phyloP scores from a whole-genome alignment of 805 yeast genomes.

The Blastobotrys muscicola region DNA sequence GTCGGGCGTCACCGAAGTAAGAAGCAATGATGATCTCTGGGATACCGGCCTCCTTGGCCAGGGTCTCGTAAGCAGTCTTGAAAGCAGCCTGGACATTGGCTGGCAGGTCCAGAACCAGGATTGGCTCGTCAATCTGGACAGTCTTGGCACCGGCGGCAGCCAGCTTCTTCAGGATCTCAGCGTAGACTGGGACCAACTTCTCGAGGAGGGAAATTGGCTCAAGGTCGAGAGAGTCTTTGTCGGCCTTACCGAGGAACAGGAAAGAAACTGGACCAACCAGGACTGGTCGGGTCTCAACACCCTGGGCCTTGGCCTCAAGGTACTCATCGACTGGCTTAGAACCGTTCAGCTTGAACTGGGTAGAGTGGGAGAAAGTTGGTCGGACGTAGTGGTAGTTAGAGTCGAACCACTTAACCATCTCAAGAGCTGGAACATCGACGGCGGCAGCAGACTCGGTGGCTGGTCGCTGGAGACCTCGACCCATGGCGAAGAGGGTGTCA shows the following conservation, averaged over 20 bases:
- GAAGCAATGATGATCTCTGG: slow-evolving; percentile 81
- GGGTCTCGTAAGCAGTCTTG: slow-evolving; percentile 76
- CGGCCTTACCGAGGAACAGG: slow-evolving; percentile 94
- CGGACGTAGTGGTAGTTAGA: slow-evolving; percentile 99
- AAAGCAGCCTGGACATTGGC: slow-evolving; percentile 73
- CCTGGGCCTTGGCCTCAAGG: slow-evolving; percentile 94
- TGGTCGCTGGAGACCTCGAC: slow-evolving; percentile 98
- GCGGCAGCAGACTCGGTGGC: slow-evolving; percentile 80
- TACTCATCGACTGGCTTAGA: slow-evolving; percentile 95
- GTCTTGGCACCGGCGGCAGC: slow-evolving; percentile 89
- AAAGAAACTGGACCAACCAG: slow-evolving; percentile 93
- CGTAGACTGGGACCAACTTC: slow-evolving; percentile 88
- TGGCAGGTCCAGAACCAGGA: slow-evolving; percentile 87
- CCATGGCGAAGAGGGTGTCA: slow-evolving; percentile 97
- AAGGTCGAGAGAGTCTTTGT: slow-evolving; percentile 91
- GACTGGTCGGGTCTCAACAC: slow-evolving; percentile 96
- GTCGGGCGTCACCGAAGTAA: slow-evolving; percentile 97
- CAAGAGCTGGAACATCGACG: slow-evolving; percentile 94
- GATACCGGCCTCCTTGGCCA: slow-evolving; percentile 55
- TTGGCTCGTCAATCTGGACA: slow-evolving; percentile 97
- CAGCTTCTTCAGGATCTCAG: slow-evolving; percentile 77
- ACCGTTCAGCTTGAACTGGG: slow-evolving; percentile 93
- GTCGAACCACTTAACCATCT: slow-evolving; percentile 99
- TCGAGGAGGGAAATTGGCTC: slow-evolving; percentile 86
- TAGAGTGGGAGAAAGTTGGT: slow-evolving; percentile 95